Conservation (phyloP, 257 asterid species). For the Solanum pinnatisectum region DNA sequence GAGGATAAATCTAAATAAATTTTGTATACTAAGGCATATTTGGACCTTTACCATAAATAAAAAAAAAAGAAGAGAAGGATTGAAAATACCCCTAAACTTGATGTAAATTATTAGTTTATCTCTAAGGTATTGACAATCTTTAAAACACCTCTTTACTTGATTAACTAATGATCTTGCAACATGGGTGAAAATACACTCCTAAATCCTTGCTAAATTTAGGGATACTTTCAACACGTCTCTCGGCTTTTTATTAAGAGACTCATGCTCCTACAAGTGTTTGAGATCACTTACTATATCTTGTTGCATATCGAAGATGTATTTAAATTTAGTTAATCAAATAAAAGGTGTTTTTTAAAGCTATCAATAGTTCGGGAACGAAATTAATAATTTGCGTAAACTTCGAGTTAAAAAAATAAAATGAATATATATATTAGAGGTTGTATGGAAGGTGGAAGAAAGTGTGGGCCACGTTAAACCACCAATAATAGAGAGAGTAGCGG, state of each 20-base stretch:
- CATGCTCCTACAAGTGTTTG: too few relatives aligned
- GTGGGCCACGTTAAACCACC: not conserved
- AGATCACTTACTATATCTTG: not conserved
- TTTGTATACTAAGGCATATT: not conserved
- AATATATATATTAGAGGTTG: not conserved
- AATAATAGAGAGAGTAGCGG: constrained; percentile 32
- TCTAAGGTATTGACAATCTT: not conserved
- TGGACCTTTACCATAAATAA: too few relatives aligned
- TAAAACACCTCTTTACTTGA: not conserved
- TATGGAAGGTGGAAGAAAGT: not conserved
- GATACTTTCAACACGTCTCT: not conserved
- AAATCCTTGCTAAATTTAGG: not conserved
- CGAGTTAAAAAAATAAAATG: too few relatives aligned
- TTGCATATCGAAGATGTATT: not conserved
- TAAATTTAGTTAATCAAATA: too few relatives aligned
- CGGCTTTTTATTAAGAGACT: too few relatives aligned
- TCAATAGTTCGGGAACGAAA: accelerated
- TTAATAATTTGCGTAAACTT: too few relatives aligned
- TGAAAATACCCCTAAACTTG: accelerated
- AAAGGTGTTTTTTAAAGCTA: accelerated
- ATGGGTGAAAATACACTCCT: too few relatives aligned
- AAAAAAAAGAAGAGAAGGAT: too few relatives aligned
- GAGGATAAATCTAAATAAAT: too few relatives aligned
- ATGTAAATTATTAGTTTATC: too few relatives aligned
- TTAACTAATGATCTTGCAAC: not conserved